Evolutionary conservation across 768 basidiomycete genomes (phyloP), one percentile per base, ranked within the genome.

Genomic region (Omphalotus guepiniiformis): DNA sequence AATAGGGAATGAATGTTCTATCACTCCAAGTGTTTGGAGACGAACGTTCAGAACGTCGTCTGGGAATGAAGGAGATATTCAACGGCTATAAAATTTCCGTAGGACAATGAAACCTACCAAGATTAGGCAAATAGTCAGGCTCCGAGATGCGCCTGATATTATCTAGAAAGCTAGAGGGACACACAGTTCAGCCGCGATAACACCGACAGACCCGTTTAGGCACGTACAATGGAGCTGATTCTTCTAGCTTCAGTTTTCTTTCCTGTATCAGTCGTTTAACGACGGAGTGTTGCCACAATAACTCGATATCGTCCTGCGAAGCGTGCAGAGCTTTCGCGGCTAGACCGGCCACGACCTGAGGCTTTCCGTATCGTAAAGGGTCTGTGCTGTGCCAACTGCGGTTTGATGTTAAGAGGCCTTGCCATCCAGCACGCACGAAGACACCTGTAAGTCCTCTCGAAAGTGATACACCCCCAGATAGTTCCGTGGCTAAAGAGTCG

Each of bases 31-130:
- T 0, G 88, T 90, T 66, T 88, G 88, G 27, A 92, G 66, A 19
- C 88, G 84, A 48, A 87, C 87, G 48, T 84, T 82, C 12, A 92
- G 73, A 47, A 91, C 75, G 62, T 92, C 88, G 54, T 79, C 88
- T 88, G 59, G 28, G 28, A 32, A 38, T 29, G 41, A 16, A 34
- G 28, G 42, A 39, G n/a, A n/a, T n/a, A n/a, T n/a, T n/a, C n/a
- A n/a, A n/a, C n/a, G n/a, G n/a, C n/a, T n/a, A n/a, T n/a, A n/a
- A n/a, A n/a, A n/a, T n/a, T n/a, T n/a, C n/a, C n/a, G n/a, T n/a
- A n/a, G n/a, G n/a, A n/a, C n/a, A n/a, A n/a, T n/a, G n/a, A n/a
- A 19, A 55, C 65, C 15, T 50, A 85, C 88, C 83, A 55, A 79
- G 86, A 5, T 78, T 76, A 3, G 88, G 88, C 30, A 83, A 52